Percentiles rank a stretch among this genome's conserved stretches.
These are phyloP conservation scores for Populus tomentosa DNA, from an alignment of 441 rosid genomes.

Conservation along the genomic window DNA sequence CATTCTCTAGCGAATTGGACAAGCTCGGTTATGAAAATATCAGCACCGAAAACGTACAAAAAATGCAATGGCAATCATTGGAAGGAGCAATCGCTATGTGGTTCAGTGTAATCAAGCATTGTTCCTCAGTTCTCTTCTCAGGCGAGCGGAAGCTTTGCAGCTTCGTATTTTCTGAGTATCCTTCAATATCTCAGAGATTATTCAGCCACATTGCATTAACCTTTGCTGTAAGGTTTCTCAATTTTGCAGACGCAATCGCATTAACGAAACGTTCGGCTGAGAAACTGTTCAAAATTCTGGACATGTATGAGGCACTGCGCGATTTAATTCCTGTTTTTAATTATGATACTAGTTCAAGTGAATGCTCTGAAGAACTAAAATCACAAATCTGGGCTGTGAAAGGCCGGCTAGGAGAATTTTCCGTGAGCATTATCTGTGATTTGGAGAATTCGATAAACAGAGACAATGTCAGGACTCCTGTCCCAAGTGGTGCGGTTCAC, in stretches of 20 bases:
- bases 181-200: slow-evolving; percentile 26
- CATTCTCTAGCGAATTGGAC: slow-evolving; percentile 13
- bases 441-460: slow-evolving; percentile 69
- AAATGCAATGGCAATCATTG: slow-evolving; percentile 41
- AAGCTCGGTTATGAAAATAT: slow-evolving; percentile 33
- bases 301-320: slow-evolving; percentile 69
- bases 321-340: slow-evolving; percentile 43
- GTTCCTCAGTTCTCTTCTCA: slow-evolving; percentile 25
- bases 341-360: too few relatives aligned
- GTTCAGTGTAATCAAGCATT: slow-evolving; percentile 30
- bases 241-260: slow-evolving; percentile 69
- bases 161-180: slow-evolving; percentile 30
- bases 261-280: slow-evolving; percentile 67
- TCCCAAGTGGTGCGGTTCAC: slow-evolving; percentile 92
- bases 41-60: slow-evolving; percentile 32
- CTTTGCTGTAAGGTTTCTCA: slow-evolving; percentile 41
- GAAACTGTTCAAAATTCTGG: slow-evolving; percentile 78
- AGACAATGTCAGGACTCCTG: slow-evolving; percentile 59
- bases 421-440: slow-evolving; percentile 57
- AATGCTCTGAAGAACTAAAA: slow-evolving; percentile 39
- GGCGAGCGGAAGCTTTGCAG: slow-evolving; percentile 30
- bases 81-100: slow-evolving; percentile 41
- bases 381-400: slow-evolving; percentile 44
- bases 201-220: slow-evolving; percentile 39
- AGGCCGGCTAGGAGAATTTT: slow-evolving; percentile 62